Base-by-base conservation (phyloP, 1,284 basidiomycete genomes). In the Marasmius tenuissimus region DNA sequence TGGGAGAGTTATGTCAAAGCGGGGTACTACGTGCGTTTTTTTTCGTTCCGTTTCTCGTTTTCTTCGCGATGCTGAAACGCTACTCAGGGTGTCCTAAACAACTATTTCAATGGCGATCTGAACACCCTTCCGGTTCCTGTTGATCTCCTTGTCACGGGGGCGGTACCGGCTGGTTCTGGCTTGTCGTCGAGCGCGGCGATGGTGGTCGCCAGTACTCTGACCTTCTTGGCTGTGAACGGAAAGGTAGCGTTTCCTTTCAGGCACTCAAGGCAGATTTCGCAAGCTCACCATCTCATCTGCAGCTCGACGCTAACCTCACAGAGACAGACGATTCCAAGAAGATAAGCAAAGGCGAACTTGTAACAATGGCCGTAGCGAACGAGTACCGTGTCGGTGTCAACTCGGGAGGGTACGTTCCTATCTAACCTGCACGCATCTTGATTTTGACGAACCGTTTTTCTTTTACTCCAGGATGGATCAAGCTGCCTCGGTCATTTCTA, bases 1-100 rank as follows among this genome's bases (percentile, higher is more conserved):
- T 95, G 93, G 94, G 91, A 92, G 70, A 92, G 89, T 71, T 95
- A 94, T 72, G 86, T 94, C 69, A 94, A 94, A 72, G 92, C 91
- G 12, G 87, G 88, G 10, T 91, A 91, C 67, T 90, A 88, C 72
- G 90, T 91, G 59, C 60, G 73, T 70, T 20, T 59, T 27, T 45
- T 34, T 20, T 58, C 39, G 12, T 16, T 57, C 52, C 34, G 11
- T 48, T 20, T 42, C 51, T 56, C 57, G 37, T n/a, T 59, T 47
- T 42, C 61, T 1, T 37, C 54, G n/a, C 45, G 59, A 18, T 62
- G 37, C 63, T 45, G 37, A 39, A 27, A 27, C 34, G 27, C 11
- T 61, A 12, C 61, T 3, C 61, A 92, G 89, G 92, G 93, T 10
- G 89, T 94, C 33, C 73, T 93, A 57, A 84, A 88, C 52, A 80